Evolutionary conservation across 2,329 filamentous ascomycete genomes (phyloP), one percentile per base, ranked within the genome.

Genomic region (Didymella sp.): DNA sequence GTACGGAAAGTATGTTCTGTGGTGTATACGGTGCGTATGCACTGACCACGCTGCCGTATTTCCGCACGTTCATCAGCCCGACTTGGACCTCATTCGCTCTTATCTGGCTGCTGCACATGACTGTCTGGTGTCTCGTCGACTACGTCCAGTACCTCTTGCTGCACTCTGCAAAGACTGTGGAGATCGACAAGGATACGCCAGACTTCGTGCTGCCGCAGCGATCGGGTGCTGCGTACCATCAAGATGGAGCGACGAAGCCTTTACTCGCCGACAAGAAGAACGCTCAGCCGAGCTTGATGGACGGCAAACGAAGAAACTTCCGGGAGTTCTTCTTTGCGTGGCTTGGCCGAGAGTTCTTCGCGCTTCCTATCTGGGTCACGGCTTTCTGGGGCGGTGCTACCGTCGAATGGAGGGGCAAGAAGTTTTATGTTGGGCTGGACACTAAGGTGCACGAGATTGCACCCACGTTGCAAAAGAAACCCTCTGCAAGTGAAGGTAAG

Each of bases 331-430:
- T 95, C 4, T 73, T 83, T 6, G 90, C 93, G 0, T 99, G 96
- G 95, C 66, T 96, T 0, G 92, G 90, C 0, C 83, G 95, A 28
- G 95, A 99, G 77, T 63, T 85, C 0, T 80, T 97, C 8, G 93
- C 95, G 0, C 80, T 96, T 42, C 93, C 93, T 0, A 89, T 99
- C 57, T 99, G 95, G 95, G 79, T 86, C 0, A 92, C 89, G 85
- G 95, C 95, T 0, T 90, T 97, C 19, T 86, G 91, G 66, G 89
- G 94, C n/a, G 95, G 95, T 0, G 87, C 89, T 1, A 94, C 88
- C 0, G 91, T 99, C 0, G 85, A 85, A 49, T 99, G 95, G 96
- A 82, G 95, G 52, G 94, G 93, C 0, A 88, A 88, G 69, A 84
- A 81, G 25, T 98, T 98, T 73, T 85, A 85, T 67, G 93, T 98